phyloP scores from a whole-genome alignment of 768 basidiomycete genomes.

The Panaeolus cyanescens region DNA sequence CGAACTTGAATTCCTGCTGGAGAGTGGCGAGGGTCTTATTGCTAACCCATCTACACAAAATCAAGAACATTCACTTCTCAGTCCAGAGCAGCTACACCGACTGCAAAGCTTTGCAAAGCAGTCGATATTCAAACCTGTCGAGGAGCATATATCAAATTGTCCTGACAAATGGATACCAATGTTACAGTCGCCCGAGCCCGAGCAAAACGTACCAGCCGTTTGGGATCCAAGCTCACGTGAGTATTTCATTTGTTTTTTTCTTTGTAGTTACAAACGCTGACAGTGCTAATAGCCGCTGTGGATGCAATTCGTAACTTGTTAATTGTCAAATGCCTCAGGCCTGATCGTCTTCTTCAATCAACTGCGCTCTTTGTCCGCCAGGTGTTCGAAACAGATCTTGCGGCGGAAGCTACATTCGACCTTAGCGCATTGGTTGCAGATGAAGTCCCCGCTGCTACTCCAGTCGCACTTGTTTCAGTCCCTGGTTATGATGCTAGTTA shows the following conservation, averaged over 20 bases:
- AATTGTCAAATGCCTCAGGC: conserved; percentile 88
- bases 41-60: conserved; percentile 33
- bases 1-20: conserved; percentile 90
- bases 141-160: conserved; percentile 58
- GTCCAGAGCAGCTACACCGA: conserved; percentile 67
- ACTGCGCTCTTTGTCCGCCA: conserved; percentile 72
- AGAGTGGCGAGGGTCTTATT: conserved; percentile 72
- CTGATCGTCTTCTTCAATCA: conserved; percentile 88
- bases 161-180: conserved; percentile 73
- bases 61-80: conserved; percentile 50
- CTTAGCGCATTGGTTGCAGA: conserved; percentile 75
- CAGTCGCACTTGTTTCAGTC: conserved; percentile 89
- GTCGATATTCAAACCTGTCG: conserved; percentile 76
- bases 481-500: conserved; percentile 99
- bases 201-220: conserved; percentile 68
- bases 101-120: conserved; percentile 74
- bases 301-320: conserved; percentile 77
- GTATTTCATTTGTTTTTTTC: conserved; percentile 28
- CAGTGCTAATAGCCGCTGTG: conserved; percentile 54
- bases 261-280: conserved; percentile 17
- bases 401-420: conserved; percentile 72
- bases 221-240: conserved; percentile 81
- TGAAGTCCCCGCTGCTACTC: conserved; percentile 80
- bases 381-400: conserved; percentile 83
- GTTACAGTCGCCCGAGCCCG: conserved; percentile 67